A percentile compares a stretch with the other conserved stretches of the same genome.
phyloP scores from a whole-genome alignment of 1,284 basidiomycete genomes.

The Irpex sp. region DNA sequence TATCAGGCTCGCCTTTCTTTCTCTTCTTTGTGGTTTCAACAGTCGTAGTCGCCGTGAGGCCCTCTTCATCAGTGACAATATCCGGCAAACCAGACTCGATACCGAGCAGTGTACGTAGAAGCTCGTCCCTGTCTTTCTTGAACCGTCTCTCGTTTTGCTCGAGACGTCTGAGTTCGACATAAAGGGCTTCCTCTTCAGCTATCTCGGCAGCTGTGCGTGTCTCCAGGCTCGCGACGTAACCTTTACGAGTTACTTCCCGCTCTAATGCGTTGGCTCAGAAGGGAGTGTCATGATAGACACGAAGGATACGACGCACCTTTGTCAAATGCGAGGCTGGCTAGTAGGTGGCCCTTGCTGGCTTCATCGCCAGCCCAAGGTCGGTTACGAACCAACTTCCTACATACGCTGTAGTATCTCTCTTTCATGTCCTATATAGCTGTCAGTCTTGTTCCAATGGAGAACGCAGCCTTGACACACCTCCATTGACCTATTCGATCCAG shows the following conservation, averaged over 20 bases:
- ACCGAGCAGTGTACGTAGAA: constrained; percentile 81
- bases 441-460: not conserved
- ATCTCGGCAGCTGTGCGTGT: constrained; percentile 86
- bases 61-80: constrained; percentile 59
- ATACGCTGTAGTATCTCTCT: constrained; percentile 92
- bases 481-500: constrained; percentile 53
- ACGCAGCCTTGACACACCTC: constrained; percentile 47
- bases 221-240: constrained; percentile 84
- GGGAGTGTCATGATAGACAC: constrained; percentile 1
- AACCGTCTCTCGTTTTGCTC: constrained; percentile 92
- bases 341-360: constrained; percentile 57
- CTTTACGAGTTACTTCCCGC: constrained; percentile 87
- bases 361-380: constrained; percentile 84
- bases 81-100: constrained; percentile 82
- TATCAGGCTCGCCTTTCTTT: constrained; percentile 57
- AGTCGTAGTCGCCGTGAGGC: constrained; percentile 23
- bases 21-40: constrained; percentile 41
- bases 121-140: constrained; percentile 86
- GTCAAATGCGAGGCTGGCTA: constrained; percentile 80
- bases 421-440: constrained; percentile 75
- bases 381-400: constrained; percentile 83
- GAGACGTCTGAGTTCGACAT: constrained; percentile 89
- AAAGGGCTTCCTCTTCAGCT: constrained; percentile 94
- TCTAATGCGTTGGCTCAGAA: constrained; percentile 40
- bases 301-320: constrained; percentile 52